Conservation (phyloP, 441 rosid genomes). For the Bruguiera hainesii region DNA sequence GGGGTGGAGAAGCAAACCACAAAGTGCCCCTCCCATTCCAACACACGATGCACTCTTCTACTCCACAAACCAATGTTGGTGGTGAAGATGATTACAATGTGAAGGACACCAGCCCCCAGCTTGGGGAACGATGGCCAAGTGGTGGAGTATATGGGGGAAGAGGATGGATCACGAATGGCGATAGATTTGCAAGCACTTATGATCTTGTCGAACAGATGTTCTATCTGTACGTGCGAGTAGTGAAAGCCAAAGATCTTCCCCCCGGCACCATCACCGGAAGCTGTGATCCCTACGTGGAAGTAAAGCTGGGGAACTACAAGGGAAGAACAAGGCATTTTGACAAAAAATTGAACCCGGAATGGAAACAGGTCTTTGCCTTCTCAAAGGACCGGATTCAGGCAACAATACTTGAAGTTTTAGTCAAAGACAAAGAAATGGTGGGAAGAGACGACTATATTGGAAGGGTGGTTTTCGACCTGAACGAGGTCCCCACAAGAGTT, state of each 20-base stretch:
- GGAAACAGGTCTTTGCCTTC: conserved; percentile 91
- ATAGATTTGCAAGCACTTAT: conserved; percentile 56
- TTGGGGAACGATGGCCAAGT: conserved; percentile 67
- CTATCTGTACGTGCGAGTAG: conserved; percentile 69
- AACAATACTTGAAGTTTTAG: conserved; percentile 65
- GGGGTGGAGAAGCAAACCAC: conserved; percentile 20
- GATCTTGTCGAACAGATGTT: conserved; percentile 87
- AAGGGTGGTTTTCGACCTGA: conserved; percentile 63
- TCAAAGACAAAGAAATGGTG: conserved; percentile 77
- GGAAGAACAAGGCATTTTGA: conserved; percentile 81
- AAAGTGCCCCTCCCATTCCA: conserved; percentile 15
- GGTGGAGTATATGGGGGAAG: conserved; percentile 42
- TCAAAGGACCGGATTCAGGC: conserved; percentile 88
- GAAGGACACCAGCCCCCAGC: conserved; percentile 64
- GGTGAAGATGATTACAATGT: conserved; percentile 48
- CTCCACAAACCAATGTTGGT: conserved; percentile 24
- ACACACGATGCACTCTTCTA: conserved; percentile 47
- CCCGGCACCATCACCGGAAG: conserved; percentile 64
- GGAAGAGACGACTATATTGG: conserved; percentile 81
- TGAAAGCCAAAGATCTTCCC: conserved; percentile 83
- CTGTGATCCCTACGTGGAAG: conserved; percentile 89
- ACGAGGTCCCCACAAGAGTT: conserved; percentile 75
- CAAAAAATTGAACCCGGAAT: conserved; percentile 83
- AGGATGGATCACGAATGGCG: conserved; percentile 51
- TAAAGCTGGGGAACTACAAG: conserved; percentile 84